These are phyloP conservation scores for Phytophthora melonis DNA, from an alignment of 352 stramenopile genomes.

Conservation along the genomic window DNA sequence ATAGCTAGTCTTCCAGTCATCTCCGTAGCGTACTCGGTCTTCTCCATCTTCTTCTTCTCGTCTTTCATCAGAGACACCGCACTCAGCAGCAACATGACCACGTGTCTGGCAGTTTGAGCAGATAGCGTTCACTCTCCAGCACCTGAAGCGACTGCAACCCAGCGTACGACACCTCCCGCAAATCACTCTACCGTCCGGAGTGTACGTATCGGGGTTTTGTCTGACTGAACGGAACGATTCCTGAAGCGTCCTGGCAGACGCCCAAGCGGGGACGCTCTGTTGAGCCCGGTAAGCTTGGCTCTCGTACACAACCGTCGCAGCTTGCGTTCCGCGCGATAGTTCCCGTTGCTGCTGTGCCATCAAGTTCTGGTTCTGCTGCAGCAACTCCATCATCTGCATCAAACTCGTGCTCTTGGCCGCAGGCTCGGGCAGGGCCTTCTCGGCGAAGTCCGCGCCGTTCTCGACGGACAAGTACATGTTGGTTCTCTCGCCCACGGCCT, in stretches of 20 bases:
- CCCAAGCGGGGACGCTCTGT: not conserved
- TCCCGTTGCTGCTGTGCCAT: not conserved
- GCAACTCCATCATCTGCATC: not conserved
- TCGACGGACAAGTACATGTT: not conserved
- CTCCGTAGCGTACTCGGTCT: no score
- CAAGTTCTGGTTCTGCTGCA: conserved; percentile 2
- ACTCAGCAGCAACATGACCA: not conserved
- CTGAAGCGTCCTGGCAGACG: not conserved
- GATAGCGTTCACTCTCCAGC: not conserved
- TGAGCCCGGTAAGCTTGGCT: not conserved
- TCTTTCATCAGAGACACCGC: no score
- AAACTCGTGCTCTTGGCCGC: not conserved
- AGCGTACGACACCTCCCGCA: not conserved
- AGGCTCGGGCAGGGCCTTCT: not conserved
- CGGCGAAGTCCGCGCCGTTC: not conserved
- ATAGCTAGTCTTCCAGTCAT: no score
- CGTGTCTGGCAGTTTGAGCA: not conserved
- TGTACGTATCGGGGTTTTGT: not conserved
- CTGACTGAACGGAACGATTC: not conserved
- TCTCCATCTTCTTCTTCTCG: no score
- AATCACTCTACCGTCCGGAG: not conserved
- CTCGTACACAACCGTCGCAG: not conserved
- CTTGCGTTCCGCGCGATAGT: no score
- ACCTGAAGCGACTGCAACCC: not conserved
- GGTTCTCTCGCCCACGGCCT: not conserved